Evolutionary conservation across 2,329 filamentous ascomycete species (phyloP).

Genomic region (Fusarium oxysporum): DNA sequence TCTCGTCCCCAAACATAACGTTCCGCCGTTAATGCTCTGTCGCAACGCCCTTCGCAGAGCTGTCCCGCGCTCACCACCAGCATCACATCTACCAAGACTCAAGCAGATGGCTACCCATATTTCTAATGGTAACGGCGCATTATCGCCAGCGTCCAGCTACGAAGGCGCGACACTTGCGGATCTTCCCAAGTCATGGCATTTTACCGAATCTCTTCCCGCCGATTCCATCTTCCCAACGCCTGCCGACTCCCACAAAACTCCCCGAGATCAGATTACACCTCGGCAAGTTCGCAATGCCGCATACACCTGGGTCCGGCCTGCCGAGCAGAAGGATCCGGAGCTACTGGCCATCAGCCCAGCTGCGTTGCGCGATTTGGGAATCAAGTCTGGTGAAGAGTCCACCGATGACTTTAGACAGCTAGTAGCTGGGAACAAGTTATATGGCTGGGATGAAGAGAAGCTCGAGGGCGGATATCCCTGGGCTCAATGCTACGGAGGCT

Average conservation of each 20-base stretch:
- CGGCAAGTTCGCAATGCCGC: conserved; percentile 86
- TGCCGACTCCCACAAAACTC: conserved; percentile 81
- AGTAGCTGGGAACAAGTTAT: conserved; percentile 84
- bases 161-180: conserved; percentile 60
- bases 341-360: conserved; percentile 83
- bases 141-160: conserved; percentile 16
- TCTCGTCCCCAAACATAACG: not conserved
- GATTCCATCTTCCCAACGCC: conserved; percentile 86
- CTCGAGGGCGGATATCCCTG: conserved; percentile 86
- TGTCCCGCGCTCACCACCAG: conserved; percentile 44
- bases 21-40: conserved; percentile 51
- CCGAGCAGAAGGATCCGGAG: conserved; percentile 77
- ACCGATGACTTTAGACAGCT: conserved; percentile 81
- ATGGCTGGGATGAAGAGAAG: conserved; percentile 78
- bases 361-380: conserved; percentile 84
- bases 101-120: conserved; percentile 50
- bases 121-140: conserved; percentile 49
- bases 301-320: conserved; percentile 91
- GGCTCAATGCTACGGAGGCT: conserved; percentile 97
- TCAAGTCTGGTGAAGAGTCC: conserved; percentile 74
- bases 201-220: conserved; percentile 75
- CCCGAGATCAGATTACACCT: conserved; percentile 80
- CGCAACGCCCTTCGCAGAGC: conserved; percentile 48
- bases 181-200: conserved; percentile 73
- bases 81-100: conserved; percentile 37